Base-by-base conservation (phyloP, 768 basidiomycete genomes). In the Boletellus sp. region DNA sequence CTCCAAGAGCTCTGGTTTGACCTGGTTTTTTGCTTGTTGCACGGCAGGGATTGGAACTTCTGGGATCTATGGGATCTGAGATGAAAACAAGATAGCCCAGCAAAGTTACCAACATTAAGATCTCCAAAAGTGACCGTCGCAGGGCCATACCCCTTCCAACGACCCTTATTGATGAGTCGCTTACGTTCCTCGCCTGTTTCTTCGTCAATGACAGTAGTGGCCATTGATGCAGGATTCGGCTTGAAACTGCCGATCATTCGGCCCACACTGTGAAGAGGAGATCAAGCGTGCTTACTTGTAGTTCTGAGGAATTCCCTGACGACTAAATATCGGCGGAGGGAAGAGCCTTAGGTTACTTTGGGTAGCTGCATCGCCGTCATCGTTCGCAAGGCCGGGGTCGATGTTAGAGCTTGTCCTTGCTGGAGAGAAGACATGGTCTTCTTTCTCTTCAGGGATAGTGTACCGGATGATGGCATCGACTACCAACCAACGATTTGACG, bases 251-350 rank as follows among this genome's bases (percentile, higher is more conserved):
- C 10, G 12, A 22, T 9, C 24, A 15, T 55, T 45, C 23, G 47
- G 26, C 26, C 11, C 10, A 31, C 24, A 23, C 13, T 12, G 10
- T 8, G n/a, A 5, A 26, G 37, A 48, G 26, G 33, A 7, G 19
- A 22, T 28, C 23, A 45, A 15, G 24, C 36, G 23, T 65, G 28
- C 74, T 31, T 47, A 91, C 92, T 84, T 85, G 74, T 94, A 96
- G 41, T 79, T 79, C 54, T 89, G 85, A 20, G 91, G 83, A 35
- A 94, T 79, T 0, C 72, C 77, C 56, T 91, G 87, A 31, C 92
- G 78, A 57, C 86, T 88, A 71, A 97, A 97, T 41, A 94, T 68
- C 8, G 95, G 94, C 1, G 94, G 89, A 24, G 95, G 93, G 55
- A 94, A 83, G 11, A 92, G 73, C 24, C 88, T 78, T 9, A 94